Evolutionary conservation across 306 rosid species (phyloP).

Genomic region (Pterocarpus macrocarpus): DNA sequence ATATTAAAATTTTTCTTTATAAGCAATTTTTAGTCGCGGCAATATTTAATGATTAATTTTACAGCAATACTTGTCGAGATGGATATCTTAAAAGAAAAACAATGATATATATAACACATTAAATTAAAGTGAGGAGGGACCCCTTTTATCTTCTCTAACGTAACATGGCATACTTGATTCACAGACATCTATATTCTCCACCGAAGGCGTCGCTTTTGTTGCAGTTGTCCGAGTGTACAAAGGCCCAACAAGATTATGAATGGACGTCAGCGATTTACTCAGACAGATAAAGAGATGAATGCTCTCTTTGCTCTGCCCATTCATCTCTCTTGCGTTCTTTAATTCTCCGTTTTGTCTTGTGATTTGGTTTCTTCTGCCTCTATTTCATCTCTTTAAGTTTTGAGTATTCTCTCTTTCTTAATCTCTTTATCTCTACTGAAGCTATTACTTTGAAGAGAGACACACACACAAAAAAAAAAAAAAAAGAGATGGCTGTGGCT

Average conservation of each 20-base stretch:
- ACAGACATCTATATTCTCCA: slow-evolving; percentile 12
- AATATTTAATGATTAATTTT: not conserved
- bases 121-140: slow-evolving; percentile 48
- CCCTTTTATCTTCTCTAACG: slow-evolving; percentile 43
- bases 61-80: not conserved
- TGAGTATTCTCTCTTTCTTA: slow-evolving; percentile 8
- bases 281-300: slow-evolving; percentile 21
- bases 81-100: not conserved
- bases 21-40: not conserved
- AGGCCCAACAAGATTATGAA: slow-evolving; percentile 47
- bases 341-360: slow-evolving; percentile 16
- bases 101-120: not conserved
- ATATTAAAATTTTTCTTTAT: no score
- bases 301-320: slow-evolving; percentile 13
- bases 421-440: not conserved
- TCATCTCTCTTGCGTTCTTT: slow-evolving; percentile 13
- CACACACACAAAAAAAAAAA: not conserved
- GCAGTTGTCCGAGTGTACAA: slow-evolving; percentile 30
- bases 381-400: slow-evolving; percentile 40
- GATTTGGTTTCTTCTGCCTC: slow-evolving; percentile 29
- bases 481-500: slow-evolving; percentile 67
- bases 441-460: not conserved
- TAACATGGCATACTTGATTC: slow-evolving; percentile 4
- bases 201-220: slow-evolving; percentile 68
- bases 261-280: slow-evolving; percentile 49